Percentiles rank a stretch among this genome's conserved stretches.
phyloP scores from a whole-genome alignment of 768 basidiomycete species.

The Phallus indusiatus region DNA sequence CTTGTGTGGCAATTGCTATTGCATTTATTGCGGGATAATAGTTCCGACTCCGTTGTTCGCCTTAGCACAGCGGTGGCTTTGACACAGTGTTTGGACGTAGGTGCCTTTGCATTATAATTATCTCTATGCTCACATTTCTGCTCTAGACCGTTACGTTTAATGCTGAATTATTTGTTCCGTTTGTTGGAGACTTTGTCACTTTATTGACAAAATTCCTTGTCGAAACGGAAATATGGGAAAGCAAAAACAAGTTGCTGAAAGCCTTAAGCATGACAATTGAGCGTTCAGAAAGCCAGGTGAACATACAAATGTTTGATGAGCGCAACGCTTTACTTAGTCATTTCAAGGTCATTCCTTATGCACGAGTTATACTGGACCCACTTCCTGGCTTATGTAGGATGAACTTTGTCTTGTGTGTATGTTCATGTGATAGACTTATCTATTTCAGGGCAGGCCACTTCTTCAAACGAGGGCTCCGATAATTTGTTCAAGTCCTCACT shows the following conservation, averaged over 20 bases:
- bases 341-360: slow-evolving; percentile 57
- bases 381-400: slow-evolving; percentile 64
- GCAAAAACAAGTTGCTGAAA: slow-evolving; percentile 61
- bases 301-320: slow-evolving; percentile 12
- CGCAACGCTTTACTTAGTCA: no score
- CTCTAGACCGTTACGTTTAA: slow-evolving; percentile 60
- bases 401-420: slow-evolving; percentile 2
- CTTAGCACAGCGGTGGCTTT: slow-evolving; percentile 76
- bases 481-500: slow-evolving; percentile 65
- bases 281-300: slow-evolving; percentile 27
- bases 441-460: slow-evolving; percentile 50
- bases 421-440: slow-evolving; percentile 6
- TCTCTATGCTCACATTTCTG: not conserved
- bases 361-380: slow-evolving; percentile 48
- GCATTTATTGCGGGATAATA: slow-evolving; percentile 62
- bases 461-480: slow-evolving; percentile 35
- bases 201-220: slow-evolving; percentile 61
- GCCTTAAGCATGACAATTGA: slow-evolving; percentile 66
- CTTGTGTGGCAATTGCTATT: slow-evolving; percentile 72
- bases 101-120: slow-evolving; percentile 22
- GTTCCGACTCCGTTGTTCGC: slow-evolving; percentile 78
- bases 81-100: slow-evolving; percentile 76
- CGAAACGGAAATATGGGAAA: slow-evolving; percentile 69
- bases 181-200: slow-evolving; percentile 48
- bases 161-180: slow-evolving; percentile 54